phyloP scores from a whole-genome alignment of 306 rosid genomes.

The Elaeagnus macrophylla region DNA sequence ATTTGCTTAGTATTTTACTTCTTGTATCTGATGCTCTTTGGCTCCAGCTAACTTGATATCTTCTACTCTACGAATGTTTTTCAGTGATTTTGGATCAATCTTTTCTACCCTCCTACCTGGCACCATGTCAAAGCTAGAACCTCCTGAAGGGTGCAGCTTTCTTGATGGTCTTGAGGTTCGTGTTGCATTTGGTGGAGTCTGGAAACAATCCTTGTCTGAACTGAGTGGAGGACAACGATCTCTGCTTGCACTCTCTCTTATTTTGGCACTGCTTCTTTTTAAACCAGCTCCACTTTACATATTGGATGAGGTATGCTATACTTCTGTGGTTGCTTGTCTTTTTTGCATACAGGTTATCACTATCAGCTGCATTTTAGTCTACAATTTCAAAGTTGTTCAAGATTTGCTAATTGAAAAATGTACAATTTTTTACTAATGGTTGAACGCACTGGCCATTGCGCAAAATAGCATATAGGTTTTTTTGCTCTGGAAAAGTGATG shows the following conservation, averaged over 20 bases:
- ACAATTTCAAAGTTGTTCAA: background rate
- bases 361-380: too few species aligned
- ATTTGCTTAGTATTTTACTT: constrained; percentile 6
- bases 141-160: constrained; percentile 89
- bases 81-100: constrained; percentile 93
- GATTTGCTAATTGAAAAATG: background rate
- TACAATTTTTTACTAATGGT: background rate
- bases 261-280: constrained; percentile 89
- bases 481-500: too few species aligned
- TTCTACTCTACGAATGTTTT: constrained; percentile 9
- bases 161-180: constrained; percentile 97
- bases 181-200: constrained; percentile 93
- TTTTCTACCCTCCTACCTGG: constrained; percentile 91
- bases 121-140: constrained; percentile 87
- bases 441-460: too few species aligned
- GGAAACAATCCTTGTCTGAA: constrained; percentile 97
- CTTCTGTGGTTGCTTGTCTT: constrained; percentile 2
- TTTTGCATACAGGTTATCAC: background rate
- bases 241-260: constrained; percentile 85
- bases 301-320: constrained; percentile 69
- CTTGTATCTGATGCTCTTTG: background rate
- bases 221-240: constrained; percentile 98
- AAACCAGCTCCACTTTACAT: constrained; percentile 98
- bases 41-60: constrained; percentile 10
- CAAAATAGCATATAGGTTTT: too few species aligned